phyloP scores from a whole-genome alignment of 2,329 filamentous ascomycete genomes.

The Colletotrichum sp. region DNA sequence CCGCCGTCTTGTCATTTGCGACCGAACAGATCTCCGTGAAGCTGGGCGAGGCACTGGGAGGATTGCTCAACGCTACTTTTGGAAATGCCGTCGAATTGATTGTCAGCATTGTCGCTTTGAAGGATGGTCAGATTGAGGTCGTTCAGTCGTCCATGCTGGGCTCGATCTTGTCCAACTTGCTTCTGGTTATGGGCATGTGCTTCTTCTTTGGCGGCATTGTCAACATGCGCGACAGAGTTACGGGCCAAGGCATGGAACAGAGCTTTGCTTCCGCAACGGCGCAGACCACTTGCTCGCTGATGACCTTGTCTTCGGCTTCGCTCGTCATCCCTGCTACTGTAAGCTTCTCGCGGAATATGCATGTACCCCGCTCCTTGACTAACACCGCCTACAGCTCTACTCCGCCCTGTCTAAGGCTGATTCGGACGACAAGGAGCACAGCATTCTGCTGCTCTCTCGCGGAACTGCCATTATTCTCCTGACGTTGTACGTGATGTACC shows the following conservation, averaged over 20 bases:
- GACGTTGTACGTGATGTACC: constrained; percentile 76
- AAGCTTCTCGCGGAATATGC: constrained; percentile 27
- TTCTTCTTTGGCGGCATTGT: constrained; percentile 77
- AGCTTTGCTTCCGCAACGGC: constrained; percentile 78
- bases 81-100: constrained; percentile 83
- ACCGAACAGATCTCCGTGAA: constrained; percentile 78
- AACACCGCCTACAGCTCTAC: constrained; percentile 58
- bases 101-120: constrained; percentile 90
- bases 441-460: constrained; percentile 75
- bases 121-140: constrained; percentile 86
- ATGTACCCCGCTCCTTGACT: neutral
- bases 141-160: constrained; percentile 99
- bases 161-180: constrained; percentile 91
- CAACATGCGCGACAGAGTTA: constrained; percentile 57
- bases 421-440: constrained; percentile 49
- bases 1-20: constrained; percentile 76
- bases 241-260: constrained; percentile 69
- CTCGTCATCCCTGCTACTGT: constrained; percentile 79
- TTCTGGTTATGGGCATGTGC: constrained; percentile 84
- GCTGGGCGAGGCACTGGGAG: constrained; percentile 76
- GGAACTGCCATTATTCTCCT: constrained; percentile 79
- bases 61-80: constrained; percentile 78
- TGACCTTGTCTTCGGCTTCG: constrained; percentile 78
- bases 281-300: constrained; percentile 76
- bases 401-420: constrained; percentile 60